Percentiles rank a stretch among this genome's conserved stretches.
Evolutionary conservation across 73 alveolate species (phyloP).

Genomic region (Paramecium sexaurelia): DNA sequence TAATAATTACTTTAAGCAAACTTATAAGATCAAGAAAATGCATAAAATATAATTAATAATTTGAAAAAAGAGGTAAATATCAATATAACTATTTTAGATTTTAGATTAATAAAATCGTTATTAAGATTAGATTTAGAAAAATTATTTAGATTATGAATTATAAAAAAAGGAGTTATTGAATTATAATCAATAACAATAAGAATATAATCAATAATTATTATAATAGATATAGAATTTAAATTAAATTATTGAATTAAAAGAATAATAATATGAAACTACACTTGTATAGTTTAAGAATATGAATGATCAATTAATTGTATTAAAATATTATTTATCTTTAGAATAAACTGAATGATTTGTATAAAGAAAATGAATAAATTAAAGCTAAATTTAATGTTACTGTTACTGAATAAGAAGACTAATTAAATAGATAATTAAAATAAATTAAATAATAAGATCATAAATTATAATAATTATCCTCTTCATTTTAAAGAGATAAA

Average conservation of each 20-base stretch:
- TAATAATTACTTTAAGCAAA: not conserved
- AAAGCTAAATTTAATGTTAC: not conserved
- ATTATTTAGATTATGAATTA: not conserved
- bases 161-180: not conserved
- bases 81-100: not conserved
- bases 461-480: not conserved
- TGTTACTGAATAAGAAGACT: not conserved
- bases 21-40: not conserved
- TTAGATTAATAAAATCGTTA: not conserved
- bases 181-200: not conserved
- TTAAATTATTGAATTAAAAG: not conserved
- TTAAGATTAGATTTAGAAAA: not conserved
- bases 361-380: not conserved
- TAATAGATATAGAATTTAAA: not conserved
- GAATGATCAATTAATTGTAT: constrained; percentile 21
- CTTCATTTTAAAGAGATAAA: not conserved
- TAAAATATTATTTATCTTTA: not conserved
- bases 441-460: not conserved
- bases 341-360: not conserved
- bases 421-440: not conserved
- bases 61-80: not conserved
- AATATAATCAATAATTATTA: not conserved
- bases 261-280: not conserved
- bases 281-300: not conserved
- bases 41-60: not conserved